Percentiles rank a stretch among this genome's conserved stretches.
Evolutionary conservation across 1,139 yeast genomes (phyloP).

Genomic region (Hanseniaspora uvarum): DNA sequence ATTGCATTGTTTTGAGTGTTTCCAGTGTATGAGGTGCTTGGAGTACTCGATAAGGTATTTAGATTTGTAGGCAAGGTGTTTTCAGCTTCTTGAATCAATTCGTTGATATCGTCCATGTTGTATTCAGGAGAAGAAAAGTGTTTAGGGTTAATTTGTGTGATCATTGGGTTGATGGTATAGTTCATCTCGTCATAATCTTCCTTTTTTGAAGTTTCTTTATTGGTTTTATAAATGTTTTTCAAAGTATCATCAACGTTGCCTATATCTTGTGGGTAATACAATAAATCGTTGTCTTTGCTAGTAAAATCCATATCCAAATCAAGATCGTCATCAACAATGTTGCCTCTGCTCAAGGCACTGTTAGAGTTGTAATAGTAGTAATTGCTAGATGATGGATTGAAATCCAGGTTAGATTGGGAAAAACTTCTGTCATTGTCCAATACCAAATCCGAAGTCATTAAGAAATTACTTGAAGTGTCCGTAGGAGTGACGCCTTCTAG

Average conservation of each 20-base stretch:
- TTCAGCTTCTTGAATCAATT: slow-evolving; percentile 14
- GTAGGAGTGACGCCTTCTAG: neutral
- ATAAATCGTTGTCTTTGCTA: neutral
- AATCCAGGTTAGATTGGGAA: slow-evolving; percentile 5
- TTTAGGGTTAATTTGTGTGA: slow-evolving; percentile 16
- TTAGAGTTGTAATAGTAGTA: slow-evolving; percentile 12
- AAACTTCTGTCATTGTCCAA: slow-evolving; percentile 12
- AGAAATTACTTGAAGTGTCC: neutral
- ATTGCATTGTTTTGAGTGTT: neutral
- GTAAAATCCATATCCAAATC: neutral
- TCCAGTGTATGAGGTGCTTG: neutral
- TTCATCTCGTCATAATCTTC: neutral
- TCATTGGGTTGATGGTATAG: slow-evolving; percentile 16
- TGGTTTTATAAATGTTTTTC: slow-evolving; percentile 6
- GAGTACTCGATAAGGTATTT: neutral
- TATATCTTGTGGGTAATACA: neutral
- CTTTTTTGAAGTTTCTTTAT: neutral
- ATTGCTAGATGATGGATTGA: neutral
- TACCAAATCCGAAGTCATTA: neutral
- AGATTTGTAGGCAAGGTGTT: neutral
- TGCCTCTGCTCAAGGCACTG: slow-evolving; percentile 16
- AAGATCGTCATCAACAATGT: neutral
- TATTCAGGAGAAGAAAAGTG: slow-evolving; percentile 15
- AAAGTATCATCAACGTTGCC: slow-evolving; percentile 13
- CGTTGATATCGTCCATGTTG: slow-evolving; percentile 11